A percentile compares a stretch with the other conserved stretches of the same genome.
These are phyloP conservation scores for Perilla frutescens DNA, from an alignment of 257 asterid genomes.

Conservation along the genomic window DNA sequence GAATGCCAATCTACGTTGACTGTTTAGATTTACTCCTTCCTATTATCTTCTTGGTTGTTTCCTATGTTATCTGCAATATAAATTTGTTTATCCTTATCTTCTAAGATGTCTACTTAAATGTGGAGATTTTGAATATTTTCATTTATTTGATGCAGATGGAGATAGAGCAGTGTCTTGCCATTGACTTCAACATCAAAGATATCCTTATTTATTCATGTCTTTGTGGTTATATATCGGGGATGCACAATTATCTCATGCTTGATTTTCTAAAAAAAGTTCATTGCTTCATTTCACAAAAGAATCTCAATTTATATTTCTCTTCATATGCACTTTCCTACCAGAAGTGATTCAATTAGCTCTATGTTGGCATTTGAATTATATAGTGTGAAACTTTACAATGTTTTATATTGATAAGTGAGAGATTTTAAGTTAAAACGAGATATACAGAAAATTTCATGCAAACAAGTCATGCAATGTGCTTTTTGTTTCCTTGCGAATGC, in stretches of 20 bases:
- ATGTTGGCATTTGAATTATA: constrained; percentile 10
- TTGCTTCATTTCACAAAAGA: background rate
- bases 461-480: no score
- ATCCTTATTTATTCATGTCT: constrained; percentile 52
- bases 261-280: background rate
- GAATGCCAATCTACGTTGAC: constrained; percentile 6
- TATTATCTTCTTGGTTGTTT: constrained; percentile 21
- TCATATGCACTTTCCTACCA: background rate
- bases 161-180: constrained; percentile 83
- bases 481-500: no score
- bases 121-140: constrained; percentile 33
- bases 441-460: no score
- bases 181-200: constrained; percentile 87
- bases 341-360: constrained; percentile 16
- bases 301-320: constrained; percentile 11
- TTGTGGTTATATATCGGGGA: constrained; percentile 18
- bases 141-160: constrained; percentile 68
- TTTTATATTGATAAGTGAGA: no score
- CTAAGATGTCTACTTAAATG: constrained; percentile 21
- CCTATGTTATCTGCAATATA: constrained; percentile 16
- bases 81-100: constrained; percentile 24
- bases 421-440: no score
- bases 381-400: background rate
- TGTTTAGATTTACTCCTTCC: constrained; percentile 23
- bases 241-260: background rate